phyloP scores from a whole-genome alignment of 306 rosid species.

The Mimosa bimucronata region DNA sequence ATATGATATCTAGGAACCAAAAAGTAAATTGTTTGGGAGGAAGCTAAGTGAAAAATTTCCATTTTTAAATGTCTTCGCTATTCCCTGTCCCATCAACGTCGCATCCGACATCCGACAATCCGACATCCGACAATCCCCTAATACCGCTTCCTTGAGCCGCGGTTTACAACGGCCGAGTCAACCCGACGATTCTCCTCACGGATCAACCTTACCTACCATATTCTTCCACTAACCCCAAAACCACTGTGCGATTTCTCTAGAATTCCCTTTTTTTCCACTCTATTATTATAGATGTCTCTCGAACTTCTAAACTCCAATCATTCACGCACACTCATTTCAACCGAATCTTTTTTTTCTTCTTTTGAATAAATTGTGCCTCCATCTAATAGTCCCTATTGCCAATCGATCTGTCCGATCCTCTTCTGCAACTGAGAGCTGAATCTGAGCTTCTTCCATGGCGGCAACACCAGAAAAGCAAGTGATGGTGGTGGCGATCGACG shows the following conservation, averaged over 20 bases:
- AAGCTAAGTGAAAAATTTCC: too few species aligned
- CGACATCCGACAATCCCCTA: too few species aligned
- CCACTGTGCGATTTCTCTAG: neutral
- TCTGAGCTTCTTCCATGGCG: slow-evolving; percentile 4
- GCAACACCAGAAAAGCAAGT: neutral
- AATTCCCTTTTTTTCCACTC: neutral
- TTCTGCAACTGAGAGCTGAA: too few species aligned
- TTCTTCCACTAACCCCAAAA: neutral
- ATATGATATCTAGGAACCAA: too few species aligned
- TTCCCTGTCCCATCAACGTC: neutral
- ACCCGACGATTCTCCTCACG: neutral
- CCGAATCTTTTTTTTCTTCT: neutral
- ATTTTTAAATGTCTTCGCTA: neutral
- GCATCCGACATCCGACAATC: neutral
- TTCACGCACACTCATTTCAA: neutral
- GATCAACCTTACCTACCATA: neutral
- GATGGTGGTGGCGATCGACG: slow-evolving; percentile 1
- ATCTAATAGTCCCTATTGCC: neutral
- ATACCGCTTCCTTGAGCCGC: too few species aligned
- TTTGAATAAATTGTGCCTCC: neutral
- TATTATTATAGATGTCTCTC: neutral
- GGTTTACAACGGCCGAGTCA: too few species aligned
- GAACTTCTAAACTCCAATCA: neutral
- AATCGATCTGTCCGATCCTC: too few species aligned
- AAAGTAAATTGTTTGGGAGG: too few species aligned